These are phyloP conservation scores for Pseudogymnoascus sp. DNA, from an alignment of 2,329 filamentous ascomycete species.

Conservation along the genomic window DNA sequence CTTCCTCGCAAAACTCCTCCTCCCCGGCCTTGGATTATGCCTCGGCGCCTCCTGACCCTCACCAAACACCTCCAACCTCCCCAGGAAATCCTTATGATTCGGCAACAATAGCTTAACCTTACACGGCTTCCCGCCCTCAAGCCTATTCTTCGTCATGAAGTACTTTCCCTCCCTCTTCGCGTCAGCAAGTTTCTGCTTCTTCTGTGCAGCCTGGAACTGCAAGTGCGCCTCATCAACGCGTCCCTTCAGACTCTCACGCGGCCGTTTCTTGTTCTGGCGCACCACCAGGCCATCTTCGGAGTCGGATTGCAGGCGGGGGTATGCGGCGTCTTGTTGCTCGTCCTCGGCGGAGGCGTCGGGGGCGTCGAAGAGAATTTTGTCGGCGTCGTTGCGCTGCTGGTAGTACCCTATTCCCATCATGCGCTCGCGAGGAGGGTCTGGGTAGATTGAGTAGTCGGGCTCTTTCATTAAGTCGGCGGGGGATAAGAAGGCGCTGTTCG, in stretches of 20 bases:
- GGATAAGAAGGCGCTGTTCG: not conserved
- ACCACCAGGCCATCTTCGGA: slow-evolving; percentile 1
- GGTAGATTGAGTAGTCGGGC: slow-evolving; percentile 10
- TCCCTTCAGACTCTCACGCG: not conserved
- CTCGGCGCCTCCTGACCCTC: not conserved
- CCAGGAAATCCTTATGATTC: not conserved
- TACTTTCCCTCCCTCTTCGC: not conserved
- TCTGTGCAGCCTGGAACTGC: slow-evolving; percentile 11
- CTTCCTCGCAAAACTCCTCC: not conserved
- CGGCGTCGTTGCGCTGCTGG: slow-evolving; percentile 21
- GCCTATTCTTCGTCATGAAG: slow-evolving; percentile 9
- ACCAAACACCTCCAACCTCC: not conserved
- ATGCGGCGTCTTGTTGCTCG: not conserved
- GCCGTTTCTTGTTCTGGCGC: slow-evolving; percentile 13
- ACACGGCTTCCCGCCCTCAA: slow-evolving; percentile 7
- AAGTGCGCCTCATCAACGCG: slow-evolving; percentile 1
- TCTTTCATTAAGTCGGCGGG: not conserved
- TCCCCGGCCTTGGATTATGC: not conserved
- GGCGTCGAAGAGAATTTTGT: slow-evolving; percentile 25
- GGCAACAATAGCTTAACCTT: slow-evolving; percentile 4
- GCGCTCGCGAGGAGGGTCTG: slow-evolving; percentile 18
- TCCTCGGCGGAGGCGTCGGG: slow-evolving; percentile 14
- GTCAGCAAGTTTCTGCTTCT: slow-evolving; percentile 18
- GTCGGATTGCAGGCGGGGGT: not conserved
- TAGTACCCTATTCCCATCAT: slow-evolving; percentile 27